phyloP scores from a whole-genome alignment of 495 filamentous ascomycete species.

The Geoglossum glabrum region DNA sequence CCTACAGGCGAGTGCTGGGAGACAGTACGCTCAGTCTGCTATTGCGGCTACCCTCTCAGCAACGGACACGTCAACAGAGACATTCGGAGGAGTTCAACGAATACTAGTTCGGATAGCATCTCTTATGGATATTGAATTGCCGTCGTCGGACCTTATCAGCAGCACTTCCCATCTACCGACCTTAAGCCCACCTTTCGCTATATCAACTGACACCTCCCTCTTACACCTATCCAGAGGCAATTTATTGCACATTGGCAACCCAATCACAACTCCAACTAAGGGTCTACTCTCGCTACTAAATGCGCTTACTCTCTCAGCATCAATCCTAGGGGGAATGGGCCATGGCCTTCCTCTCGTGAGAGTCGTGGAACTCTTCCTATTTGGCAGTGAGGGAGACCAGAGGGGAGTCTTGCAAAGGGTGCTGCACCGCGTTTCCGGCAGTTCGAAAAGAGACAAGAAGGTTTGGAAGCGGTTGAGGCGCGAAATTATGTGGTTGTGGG shows the following conservation, averaged over 20 bases:
- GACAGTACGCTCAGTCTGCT: conserved; percentile 49
- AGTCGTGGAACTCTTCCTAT: conserved; percentile 36
- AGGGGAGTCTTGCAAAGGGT: conserved; percentile 39
- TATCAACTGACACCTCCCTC: conserved; percentile 12
- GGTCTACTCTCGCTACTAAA: conserved; percentile 42
- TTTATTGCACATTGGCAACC: conserved; percentile 40
- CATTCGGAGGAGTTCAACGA: conserved; percentile 38
- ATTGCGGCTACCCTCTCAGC: conserved; percentile 56
- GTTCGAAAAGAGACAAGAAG: conserved; percentile 35
- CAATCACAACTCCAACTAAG: conserved; percentile 43
- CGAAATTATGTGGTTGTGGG: conserved; percentile 61
- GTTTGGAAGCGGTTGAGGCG: conserved; percentile 47
- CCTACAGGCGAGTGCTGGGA: conserved; percentile 30
- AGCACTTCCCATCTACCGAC: background rate
- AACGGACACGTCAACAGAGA: conserved; percentile 33
- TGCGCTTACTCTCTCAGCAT: conserved; percentile 46
- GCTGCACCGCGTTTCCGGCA: conserved; percentile 29
- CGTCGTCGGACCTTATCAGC: conserved; percentile 17
- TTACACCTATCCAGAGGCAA: conserved; percentile 28
- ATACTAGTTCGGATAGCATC: conserved; percentile 38
- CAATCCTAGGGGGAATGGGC: conserved; percentile 39
- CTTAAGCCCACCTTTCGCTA: background rate
- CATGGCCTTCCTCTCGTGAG: conserved; percentile 36
- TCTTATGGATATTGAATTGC: conserved; percentile 38
- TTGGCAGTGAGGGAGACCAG: conserved; percentile 43